These are phyloP conservation scores for Boletus vermiculosoides DNA, from an alignment of 768 basidiomycete genomes.

Conservation along the genomic window DNA sequence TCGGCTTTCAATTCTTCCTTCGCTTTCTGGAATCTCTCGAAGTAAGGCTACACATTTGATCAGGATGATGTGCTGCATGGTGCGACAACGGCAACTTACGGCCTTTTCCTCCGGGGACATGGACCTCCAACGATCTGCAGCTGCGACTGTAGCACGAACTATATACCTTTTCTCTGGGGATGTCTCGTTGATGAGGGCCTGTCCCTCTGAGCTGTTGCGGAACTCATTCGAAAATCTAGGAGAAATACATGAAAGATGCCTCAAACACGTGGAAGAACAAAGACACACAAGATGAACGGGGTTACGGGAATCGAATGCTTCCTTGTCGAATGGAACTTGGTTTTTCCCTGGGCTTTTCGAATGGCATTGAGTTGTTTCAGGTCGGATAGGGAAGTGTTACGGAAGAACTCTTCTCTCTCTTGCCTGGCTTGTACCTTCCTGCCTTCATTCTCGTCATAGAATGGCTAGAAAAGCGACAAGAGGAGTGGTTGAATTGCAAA, in stretches of 20 bases:
- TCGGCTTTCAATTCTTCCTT: slow-evolving; percentile 14
- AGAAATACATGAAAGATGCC: background rate
- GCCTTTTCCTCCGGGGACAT: slow-evolving; percentile 34
- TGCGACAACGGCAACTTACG: slow-evolving; percentile 14
- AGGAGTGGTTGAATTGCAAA: background rate
- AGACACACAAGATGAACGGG: slow-evolving; percentile 29
- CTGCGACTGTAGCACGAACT: slow-evolving; percentile 11
- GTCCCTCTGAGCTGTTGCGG: slow-evolving; percentile 16
- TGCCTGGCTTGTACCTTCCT: slow-evolving; percentile 19
- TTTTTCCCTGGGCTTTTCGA: slow-evolving; percentile 29
- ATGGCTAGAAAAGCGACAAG: slow-evolving; percentile 22
- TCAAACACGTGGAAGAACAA: background rate
- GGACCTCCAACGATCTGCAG: slow-evolving; percentile 30
- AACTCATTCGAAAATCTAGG: slow-evolving; percentile 24
- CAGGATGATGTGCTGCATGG: background rate
- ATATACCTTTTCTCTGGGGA: background rate
- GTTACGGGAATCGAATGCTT: background rate
- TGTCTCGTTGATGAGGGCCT: slow-evolving; percentile 11
- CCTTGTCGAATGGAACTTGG: slow-evolving; percentile 4
- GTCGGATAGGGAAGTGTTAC: slow-evolving; percentile 14
- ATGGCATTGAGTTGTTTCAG: slow-evolving; percentile 35
- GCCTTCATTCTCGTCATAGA: slow-evolving; percentile 18
- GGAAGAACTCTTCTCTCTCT: slow-evolving; percentile 30
- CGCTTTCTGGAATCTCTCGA: slow-evolving; percentile 15
- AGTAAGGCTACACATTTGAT: slow-evolving; percentile 20